A percentile compares a stretch with the other conserved stretches of the same genome.
phyloP scores from a whole-genome alignment of 441 rosid genomes.

The Erysimum pusillum region DNA sequence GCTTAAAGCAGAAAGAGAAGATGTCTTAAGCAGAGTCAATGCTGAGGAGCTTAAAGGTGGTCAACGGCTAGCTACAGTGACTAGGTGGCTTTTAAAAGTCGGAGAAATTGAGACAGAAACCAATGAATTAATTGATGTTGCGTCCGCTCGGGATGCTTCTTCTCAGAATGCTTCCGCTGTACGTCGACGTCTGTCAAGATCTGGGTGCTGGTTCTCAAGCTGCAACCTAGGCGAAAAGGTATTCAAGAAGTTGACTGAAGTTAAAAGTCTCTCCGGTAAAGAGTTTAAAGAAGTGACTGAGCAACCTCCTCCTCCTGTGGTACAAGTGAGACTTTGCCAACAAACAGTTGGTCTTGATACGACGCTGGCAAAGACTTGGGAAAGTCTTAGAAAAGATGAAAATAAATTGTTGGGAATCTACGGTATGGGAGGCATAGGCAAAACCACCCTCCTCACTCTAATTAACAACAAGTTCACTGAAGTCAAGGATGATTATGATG shows the following conservation, averaged over 20 bases:
- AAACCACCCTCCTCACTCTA: conserved; percentile 46
- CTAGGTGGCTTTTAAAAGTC: background rate
- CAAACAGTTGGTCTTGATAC: conserved; percentile 40
- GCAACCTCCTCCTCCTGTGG: background rate
- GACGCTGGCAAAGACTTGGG: conserved; percentile 35
- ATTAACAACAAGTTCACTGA: conserved; percentile 36
- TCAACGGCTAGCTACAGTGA: background rate
- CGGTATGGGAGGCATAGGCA: conserved; percentile 52
- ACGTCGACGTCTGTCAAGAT: background rate
- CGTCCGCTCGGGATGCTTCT: background rate
- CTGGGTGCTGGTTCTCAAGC: conserved; percentile 1
- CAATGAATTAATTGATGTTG: background rate
- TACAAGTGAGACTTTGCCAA: background rate
- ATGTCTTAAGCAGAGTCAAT: background rate
- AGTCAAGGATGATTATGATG: background rate
- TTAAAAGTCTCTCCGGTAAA: background rate
- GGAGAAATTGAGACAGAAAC: background rate
- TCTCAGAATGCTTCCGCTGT: background rate
- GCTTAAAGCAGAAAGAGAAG: background rate
- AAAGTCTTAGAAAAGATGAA: conserved; percentile 1
- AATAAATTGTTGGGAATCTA: conserved; percentile 35
- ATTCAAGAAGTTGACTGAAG: background rate
- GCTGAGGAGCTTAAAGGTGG: background rate
- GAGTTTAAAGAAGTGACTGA: conserved; percentile 8
- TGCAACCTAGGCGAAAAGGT: conserved; percentile 26